Evolutionary conservation across 2,329 filamentous ascomycete genomes (phyloP).

Genomic region (Penicillium sp.): DNA sequence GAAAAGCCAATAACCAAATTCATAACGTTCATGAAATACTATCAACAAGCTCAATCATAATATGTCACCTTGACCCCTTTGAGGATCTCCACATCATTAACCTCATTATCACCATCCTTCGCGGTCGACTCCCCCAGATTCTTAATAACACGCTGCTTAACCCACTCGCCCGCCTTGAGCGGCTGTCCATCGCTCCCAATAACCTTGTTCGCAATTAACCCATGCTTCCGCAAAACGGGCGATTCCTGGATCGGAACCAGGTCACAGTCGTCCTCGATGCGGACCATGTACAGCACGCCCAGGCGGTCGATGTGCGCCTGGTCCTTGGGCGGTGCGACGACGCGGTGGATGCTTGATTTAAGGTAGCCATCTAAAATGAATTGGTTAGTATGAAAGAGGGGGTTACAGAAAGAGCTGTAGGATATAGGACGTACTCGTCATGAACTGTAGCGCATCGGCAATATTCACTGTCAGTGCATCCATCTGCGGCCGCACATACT

Average conservation of each 20-base stretch:
- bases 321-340: slow-evolving; percentile 5
- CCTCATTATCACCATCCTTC: slow-evolving; percentile 1
- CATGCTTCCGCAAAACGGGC: background rate
- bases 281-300: slow-evolving; percentile 2
- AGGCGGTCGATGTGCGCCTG: slow-evolving; percentile 1
- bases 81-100: background rate
- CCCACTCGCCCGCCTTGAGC: slow-evolving; percentile 2
- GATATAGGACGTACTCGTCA: background rate
- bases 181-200: slow-evolving; percentile 1
- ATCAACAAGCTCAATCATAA: background rate
- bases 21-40: background rate
- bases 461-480: slow-evolving; percentile 5
- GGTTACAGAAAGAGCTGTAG: too few relatives aligned
- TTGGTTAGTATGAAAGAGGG: background rate
- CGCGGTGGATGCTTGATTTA: slow-evolving; percentile 6
- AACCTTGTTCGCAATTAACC: background rate
- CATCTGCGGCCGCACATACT: slow-evolving; percentile 4
- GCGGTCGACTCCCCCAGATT: background rate
- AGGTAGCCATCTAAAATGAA: slow-evolving; percentile 1
- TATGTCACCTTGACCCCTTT: background rate
- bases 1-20: background rate
- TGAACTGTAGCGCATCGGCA: slow-evolving; percentile 2
- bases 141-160: slow-evolving; percentile 8
- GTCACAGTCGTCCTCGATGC: background rate
- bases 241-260: slow-evolving; percentile 4